A percentile compares a stretch with the other conserved stretches of the same genome.
Evolutionary conservation across 164 flowering plant species (phyloP).

Genomic region (Vitis amurensis): DNA sequence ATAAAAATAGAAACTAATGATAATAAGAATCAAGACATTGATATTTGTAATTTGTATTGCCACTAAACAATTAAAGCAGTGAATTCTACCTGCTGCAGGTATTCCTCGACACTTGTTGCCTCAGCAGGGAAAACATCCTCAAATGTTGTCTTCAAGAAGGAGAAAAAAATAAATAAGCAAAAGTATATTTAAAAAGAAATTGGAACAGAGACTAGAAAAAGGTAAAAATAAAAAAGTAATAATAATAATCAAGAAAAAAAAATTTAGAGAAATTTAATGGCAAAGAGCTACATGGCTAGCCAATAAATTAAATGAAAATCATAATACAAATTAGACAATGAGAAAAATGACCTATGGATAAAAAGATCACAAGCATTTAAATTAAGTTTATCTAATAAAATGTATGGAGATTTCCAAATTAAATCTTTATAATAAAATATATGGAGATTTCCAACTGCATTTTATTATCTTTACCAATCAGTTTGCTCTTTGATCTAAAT

Average conservation of each 20-base stretch:
- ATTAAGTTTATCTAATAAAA: no score
- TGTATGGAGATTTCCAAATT: no score
- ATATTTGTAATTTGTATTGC: background rate
- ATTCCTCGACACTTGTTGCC: conserved; percentile 89
- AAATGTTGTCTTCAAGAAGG: conserved; percentile 70
- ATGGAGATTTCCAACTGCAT: no score
- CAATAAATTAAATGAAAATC: no score
- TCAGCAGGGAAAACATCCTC: conserved; percentile 98
- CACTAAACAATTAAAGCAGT: background rate
- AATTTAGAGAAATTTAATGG: background rate
- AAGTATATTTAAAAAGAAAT: background rate
- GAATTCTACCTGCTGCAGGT: conserved; percentile 83
- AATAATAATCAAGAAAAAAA: background rate
- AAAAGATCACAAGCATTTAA: no score
- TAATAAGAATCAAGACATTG: background rate
- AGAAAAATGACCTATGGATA: no score
- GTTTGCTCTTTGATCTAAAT: no score
- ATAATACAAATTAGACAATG: no score
- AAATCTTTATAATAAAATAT: no score
- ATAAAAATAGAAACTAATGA: background rate
- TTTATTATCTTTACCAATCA: no score
- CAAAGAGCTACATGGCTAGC: background rate
- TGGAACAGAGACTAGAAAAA: background rate
- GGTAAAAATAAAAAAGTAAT: background rate
- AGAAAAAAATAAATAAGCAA: conserved; percentile 3